Evolutionary conservation across 2,329 filamentous ascomycete species (phyloP).

Genomic region (Stachybotrys chartarum): DNA sequence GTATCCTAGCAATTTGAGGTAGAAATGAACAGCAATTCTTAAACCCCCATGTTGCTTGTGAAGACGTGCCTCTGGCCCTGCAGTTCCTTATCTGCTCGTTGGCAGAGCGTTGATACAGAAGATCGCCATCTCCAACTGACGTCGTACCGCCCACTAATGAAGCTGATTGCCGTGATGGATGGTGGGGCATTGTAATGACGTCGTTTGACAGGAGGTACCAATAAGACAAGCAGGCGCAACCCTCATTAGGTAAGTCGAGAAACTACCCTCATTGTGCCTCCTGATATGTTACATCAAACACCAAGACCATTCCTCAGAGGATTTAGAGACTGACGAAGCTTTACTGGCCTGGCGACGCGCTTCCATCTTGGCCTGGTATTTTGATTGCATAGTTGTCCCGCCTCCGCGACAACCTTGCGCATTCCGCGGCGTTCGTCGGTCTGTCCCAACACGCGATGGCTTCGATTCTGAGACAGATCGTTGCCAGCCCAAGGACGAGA

Average conservation of each 20-base stretch:
- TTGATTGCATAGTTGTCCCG: no score
- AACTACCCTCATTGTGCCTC: not conserved
- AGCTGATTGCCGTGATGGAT: not conserved
- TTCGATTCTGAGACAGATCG: slow-evolving; percentile 80
- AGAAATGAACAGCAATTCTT: not conserved
- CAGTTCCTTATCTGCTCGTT: no score
- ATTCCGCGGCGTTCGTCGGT: not conserved
- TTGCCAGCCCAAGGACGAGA: slow-evolving; percentile 75
- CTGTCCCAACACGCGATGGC: slow-evolving; percentile 40
- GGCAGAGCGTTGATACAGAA: not conserved
- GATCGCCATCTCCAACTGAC: slow-evolving; percentile 14
- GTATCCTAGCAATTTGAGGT: not conserved
- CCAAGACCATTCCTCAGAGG: not conserved
- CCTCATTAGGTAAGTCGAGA: not conserved
- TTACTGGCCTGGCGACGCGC: no score
- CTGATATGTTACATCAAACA: not conserved
- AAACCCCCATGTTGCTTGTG: not conserved
- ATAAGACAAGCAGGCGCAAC: not conserved
- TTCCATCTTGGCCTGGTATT: no score
- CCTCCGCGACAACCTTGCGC: not conserved
- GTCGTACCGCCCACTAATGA: slow-evolving; percentile 7
- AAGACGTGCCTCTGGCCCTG: no score
- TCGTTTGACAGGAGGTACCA: no score
- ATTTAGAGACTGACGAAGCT: no score
- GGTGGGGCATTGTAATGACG: slow-evolving; percentile 1